Evolutionary conservation across 176 grass and related monocot genomes (phyloP).

Genomic region (Carex scoparia): DNA sequence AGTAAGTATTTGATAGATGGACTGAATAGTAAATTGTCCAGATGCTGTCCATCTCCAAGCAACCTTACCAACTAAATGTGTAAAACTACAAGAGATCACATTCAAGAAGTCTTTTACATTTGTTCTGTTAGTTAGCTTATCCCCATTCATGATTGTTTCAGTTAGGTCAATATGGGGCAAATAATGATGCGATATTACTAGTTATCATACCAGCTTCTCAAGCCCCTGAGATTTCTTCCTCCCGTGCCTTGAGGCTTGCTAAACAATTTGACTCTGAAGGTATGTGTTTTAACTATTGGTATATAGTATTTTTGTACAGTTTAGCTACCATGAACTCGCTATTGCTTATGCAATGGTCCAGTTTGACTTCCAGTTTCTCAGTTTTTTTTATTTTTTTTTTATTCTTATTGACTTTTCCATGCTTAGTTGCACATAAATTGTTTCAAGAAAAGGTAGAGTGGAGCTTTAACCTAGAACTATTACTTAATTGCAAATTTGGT

Average conservation of each 20-base stretch:
- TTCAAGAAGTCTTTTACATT: background rate
- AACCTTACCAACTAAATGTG: too few relatives aligned
- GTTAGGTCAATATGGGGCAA: slow-evolving; percentile 78
- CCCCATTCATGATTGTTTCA: slow-evolving; percentile 39
- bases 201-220: slow-evolving; percentile 91
- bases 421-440: background rate
- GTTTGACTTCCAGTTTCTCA: background rate
- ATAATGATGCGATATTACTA: slow-evolving; percentile 93
- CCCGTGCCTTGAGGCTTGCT: slow-evolving; percentile 73
- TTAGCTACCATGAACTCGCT: background rate
- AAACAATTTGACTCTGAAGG: slow-evolving; percentile 94
- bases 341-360: background rate
- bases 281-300: slow-evolving; percentile 24
- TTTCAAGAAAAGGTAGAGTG: background rate
- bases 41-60: too few relatives aligned
- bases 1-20: too few relatives aligned
- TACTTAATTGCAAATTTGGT: background rate
- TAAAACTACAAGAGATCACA: background rate
- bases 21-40: too few relatives aligned
- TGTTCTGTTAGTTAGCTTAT: background rate
- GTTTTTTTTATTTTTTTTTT: slow-evolving; percentile 1
- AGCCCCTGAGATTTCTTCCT: slow-evolving; percentile 85
- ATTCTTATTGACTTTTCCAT: slow-evolving; percentile 3
- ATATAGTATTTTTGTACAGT: background rate
- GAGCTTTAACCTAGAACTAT: background rate